Conservation (phyloP, 768 basidiomycete genomes). For the Tricholoma sp. region DNA sequence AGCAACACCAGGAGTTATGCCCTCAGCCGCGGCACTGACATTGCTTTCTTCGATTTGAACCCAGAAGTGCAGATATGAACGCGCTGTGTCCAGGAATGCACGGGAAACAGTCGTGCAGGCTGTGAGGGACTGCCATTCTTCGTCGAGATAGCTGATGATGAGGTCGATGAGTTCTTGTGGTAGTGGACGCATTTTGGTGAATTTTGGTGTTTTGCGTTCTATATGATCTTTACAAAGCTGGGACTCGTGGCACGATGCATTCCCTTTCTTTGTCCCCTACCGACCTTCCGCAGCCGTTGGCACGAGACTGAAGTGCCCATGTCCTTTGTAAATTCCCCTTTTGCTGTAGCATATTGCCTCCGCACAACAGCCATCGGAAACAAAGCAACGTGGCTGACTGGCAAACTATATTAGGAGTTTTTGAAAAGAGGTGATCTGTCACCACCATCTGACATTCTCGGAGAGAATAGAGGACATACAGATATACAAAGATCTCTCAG, state of each 20-base stretch:
- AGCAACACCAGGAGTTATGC: neutral
- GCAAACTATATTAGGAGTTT: neutral
- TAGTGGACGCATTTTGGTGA: neutral
- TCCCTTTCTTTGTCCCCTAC: too few relatives aligned
- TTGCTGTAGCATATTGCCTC: neutral
- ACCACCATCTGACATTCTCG: neutral
- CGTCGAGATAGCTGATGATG: neutral
- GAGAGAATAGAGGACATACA: neutral
- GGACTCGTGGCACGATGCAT: too few relatives aligned
- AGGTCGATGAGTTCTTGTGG: neutral
- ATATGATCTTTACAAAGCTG: too few relatives aligned
- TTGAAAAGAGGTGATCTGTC: neutral
- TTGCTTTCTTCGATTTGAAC: neutral
- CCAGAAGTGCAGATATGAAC: neutral
- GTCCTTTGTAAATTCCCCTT: neutral
- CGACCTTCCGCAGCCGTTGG: too few relatives aligned
- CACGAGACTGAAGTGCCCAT: neutral
- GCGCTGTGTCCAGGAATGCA: neutral
- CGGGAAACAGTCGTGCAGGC: neutral
- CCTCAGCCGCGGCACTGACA: neutral
- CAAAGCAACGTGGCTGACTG: neutral
- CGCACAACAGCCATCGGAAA: neutral
- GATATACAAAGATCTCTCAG: conserved; percentile 1
- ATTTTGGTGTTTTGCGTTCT: too few relatives aligned
- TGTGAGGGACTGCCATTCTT: too few relatives aligned